These are phyloP conservation scores for Cryptosporidium tyzzeri DNA, from an alignment of 169 alveolate genomes.

Conservation along the genomic window DNA sequence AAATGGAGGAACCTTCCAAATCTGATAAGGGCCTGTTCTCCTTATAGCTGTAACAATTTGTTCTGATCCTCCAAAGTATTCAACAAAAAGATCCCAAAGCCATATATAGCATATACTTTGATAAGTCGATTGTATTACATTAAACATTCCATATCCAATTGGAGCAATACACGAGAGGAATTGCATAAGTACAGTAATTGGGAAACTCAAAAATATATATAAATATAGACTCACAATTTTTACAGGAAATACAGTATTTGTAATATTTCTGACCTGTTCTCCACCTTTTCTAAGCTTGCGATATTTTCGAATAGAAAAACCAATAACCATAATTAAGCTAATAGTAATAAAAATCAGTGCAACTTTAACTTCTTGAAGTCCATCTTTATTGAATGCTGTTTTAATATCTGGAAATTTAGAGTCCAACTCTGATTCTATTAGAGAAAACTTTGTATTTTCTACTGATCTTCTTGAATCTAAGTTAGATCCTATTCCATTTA, in stretches of 20 bases:
- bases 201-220: slow-evolving; percentile 60
- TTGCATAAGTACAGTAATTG: slow-evolving; percentile 55
- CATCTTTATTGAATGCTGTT: slow-evolving; percentile 7
- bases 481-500: slow-evolving; percentile 19
- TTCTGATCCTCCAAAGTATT: slow-evolving; percentile 72
- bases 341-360: slow-evolving; percentile 43
- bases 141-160: slow-evolving; percentile 65
- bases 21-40: slow-evolving; percentile 69
- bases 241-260: slow-evolving; percentile 73
- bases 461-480: slow-evolving; percentile 34
- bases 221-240: slow-evolving; percentile 56
- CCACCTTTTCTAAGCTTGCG: slow-evolving; percentile 71
- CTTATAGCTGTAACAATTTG: slow-evolving; percentile 73
- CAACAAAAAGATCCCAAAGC: slow-evolving; percentile 74
- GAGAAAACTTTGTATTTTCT: slow-evolving; percentile 29
- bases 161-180: slow-evolving; percentile 60
- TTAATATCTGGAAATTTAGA: slow-evolving; percentile 54
- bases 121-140: slow-evolving; percentile 51
- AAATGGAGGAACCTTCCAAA: slow-evolving; percentile 74
- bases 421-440: slow-evolving; percentile 53
- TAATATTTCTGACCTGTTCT: slow-evolving; percentile 61
- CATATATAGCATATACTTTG: slow-evolving; percentile 40
- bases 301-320: slow-evolving; percentile 73
- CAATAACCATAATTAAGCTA: slow-evolving; percentile 61
- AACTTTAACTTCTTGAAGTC: slow-evolving; percentile 48